Conservation (phyloP, 2,329 filamentous ascomycete genomes). For the Neopestalotiopsis clavispora region DNA sequence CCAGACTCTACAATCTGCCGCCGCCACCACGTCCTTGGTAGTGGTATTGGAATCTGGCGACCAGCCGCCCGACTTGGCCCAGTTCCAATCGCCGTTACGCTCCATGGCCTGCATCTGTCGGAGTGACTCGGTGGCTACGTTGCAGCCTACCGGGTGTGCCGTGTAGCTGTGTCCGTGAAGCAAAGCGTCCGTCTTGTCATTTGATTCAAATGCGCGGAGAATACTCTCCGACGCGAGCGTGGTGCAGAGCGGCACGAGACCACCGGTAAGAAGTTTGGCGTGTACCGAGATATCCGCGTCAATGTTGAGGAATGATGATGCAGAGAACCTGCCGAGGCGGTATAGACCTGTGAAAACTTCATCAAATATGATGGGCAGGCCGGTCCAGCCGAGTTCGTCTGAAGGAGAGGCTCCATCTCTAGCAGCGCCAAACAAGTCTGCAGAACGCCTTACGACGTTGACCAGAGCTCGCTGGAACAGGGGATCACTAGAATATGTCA, state of each 20-base stretch:
- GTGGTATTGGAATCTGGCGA: slow-evolving; percentile 6
- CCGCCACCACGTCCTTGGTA: slow-evolving; percentile 16
- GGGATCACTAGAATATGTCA: slow-evolving; percentile 63
- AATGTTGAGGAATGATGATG: slow-evolving; percentile 71
- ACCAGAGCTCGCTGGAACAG: slow-evolving; percentile 78
- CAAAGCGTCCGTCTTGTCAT: slow-evolving; percentile 78
- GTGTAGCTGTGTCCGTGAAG: slow-evolving; percentile 89
- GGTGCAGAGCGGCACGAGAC: slow-evolving; percentile 75
- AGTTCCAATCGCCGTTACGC: slow-evolving; percentile 58
- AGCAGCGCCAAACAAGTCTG: slow-evolving; percentile 55
- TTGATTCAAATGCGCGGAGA: slow-evolving; percentile 72
- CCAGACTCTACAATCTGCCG: slow-evolving; percentile 50
- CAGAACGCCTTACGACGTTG: slow-evolving; percentile 65
- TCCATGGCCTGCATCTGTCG: slow-evolving; percentile 65
- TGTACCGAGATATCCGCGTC: slow-evolving; percentile 80
- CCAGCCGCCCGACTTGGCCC: slow-evolving; percentile 54
- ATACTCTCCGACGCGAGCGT: slow-evolving; percentile 77
- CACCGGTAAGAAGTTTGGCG: slow-evolving; percentile 84
- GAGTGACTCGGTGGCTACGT: slow-evolving; percentile 74
- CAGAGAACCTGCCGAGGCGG: slow-evolving; percentile 74
- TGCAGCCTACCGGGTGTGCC: slow-evolving; percentile 80
- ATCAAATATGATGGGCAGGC: slow-evolving; percentile 81
- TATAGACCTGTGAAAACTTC: slow-evolving; percentile 89
- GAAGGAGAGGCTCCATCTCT: slow-evolving; percentile 6
- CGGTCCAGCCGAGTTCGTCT: slow-evolving; percentile 60